Evolutionary conservation across 1,139 yeast genomes (phyloP).

Genomic region (Diutina rugosa): DNA sequence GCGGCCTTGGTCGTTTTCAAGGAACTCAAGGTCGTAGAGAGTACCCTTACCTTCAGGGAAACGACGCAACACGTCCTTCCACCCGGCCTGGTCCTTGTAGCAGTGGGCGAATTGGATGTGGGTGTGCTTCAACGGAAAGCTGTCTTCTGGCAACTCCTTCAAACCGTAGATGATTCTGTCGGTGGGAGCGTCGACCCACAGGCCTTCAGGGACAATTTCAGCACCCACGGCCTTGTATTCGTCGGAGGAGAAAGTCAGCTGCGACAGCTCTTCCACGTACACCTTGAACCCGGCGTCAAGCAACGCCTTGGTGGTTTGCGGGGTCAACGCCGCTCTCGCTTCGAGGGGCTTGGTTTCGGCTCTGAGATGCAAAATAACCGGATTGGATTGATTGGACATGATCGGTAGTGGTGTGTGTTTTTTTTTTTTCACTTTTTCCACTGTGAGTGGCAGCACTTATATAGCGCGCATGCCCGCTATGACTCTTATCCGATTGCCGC

Average conservation of each 20-base stretch:
- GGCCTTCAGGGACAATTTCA: slow-evolving; percentile 77
- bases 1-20: slow-evolving; percentile 89
- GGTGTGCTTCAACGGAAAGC: slow-evolving; percentile 86
- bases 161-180: slow-evolving; percentile 86
- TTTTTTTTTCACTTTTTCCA: not conserved
- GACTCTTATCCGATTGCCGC: slow-evolving; percentile 2
- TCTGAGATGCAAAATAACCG: slow-evolving; percentile 66
- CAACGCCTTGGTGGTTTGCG: slow-evolving; percentile 73
- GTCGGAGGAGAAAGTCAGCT: slow-evolving; percentile 60
- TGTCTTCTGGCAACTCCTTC: slow-evolving; percentile 91
- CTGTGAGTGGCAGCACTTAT: not conserved
- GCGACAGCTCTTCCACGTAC: slow-evolving; percentile 76
- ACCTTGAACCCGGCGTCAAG: slow-evolving; percentile 82
- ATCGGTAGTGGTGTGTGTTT: not conserved
- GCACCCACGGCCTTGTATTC: slow-evolving; percentile 82
- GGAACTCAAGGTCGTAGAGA: slow-evolving; percentile 85
- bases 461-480: not conserved
- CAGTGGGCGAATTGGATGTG: slow-evolving; percentile 98
- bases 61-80: slow-evolving; percentile 82
- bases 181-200: slow-evolving; percentile 84
- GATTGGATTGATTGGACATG: not conserved
- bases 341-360: slow-evolving; percentile 96
- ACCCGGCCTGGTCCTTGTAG: slow-evolving; percentile 93
- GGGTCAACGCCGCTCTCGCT: slow-evolving; percentile 95
- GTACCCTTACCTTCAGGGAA: slow-evolving; percentile 88